Percentiles rank a stretch among this genome's conserved stretches.
These are phyloP conservation scores for Nitzschia putrida DNA, from an alignment of 108 stramenopile genomes.

Conservation along the genomic window DNA sequence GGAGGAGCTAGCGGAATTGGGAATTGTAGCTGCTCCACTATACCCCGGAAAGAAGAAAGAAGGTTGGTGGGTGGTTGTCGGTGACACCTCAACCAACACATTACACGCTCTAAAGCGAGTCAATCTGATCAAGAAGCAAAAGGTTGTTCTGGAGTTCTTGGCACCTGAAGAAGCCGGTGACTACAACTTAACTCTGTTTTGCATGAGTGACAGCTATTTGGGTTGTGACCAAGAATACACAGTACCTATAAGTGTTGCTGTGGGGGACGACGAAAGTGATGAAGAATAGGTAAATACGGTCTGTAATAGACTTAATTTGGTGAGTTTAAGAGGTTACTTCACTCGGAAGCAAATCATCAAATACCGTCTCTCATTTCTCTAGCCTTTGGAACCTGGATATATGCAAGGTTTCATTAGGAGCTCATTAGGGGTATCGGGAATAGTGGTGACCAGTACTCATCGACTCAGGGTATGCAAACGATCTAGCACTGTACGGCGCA, in stretches of 20 bases:
- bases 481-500: neutral
- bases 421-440: slow-evolving; percentile 12
- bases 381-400: neutral
- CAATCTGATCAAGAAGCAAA: slow-evolving; percentile 65
- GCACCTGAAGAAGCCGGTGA: slow-evolving; percentile 96
- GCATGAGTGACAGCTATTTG: slow-evolving; percentile 98
- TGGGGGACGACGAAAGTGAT: slow-evolving; percentile 61
- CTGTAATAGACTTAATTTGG: neutral
- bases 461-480: no score
- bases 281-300: slow-evolving; percentile 51
- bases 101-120: slow-evolving; percentile 93
- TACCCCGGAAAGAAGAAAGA: slow-evolving; percentile 93
- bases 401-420: neutral
- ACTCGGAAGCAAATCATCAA: slow-evolving; percentile 1
- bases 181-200: slow-evolving; percentile 89
- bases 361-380: neutral
- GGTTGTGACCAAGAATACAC: slow-evolving; percentile 97
- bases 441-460: neutral
- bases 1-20: slow-evolving; percentile 72
- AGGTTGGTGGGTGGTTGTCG: slow-evolving; percentile 96
- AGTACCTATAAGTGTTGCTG: slow-evolving; percentile 81
- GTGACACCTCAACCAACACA: slow-evolving; percentile 85
- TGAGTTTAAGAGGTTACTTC: neutral
- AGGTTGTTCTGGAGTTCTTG: slow-evolving; percentile 83
- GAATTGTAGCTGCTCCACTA: slow-evolving; percentile 82